Conservation (phyloP, 2,329 filamentous ascomycete genomes). For the Pseudopyricularia cyperi region DNA sequence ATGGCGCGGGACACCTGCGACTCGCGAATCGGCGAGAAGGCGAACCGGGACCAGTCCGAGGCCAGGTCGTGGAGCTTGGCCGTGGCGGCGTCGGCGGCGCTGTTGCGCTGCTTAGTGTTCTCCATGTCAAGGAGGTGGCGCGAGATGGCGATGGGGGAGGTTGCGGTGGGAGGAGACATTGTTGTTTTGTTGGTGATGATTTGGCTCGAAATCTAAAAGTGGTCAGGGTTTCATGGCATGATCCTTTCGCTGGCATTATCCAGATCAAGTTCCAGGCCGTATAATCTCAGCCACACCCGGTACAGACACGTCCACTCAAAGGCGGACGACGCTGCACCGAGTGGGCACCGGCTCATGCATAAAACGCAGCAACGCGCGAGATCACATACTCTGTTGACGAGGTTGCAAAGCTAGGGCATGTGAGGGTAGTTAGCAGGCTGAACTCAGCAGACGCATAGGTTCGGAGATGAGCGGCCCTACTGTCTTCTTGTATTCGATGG, state of each 20-base stretch:
- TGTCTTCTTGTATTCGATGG: neutral
- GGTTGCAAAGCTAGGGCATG: neutral
- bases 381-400: slow-evolving; percentile 1
- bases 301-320: neutral
- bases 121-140: slow-evolving; percentile 15
- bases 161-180: slow-evolving; percentile 67
- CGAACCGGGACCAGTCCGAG: slow-evolving; percentile 70
- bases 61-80: slow-evolving; percentile 30
- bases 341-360: slow-evolving; percentile 22
- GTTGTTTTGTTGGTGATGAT: slow-evolving; percentile 13
- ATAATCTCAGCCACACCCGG: slow-evolving; percentile 21
- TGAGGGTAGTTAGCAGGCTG: neutral
- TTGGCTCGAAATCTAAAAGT: neutral
- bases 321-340: slow-evolving; percentile 3
- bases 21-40: slow-evolving; percentile 79
- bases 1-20: slow-evolving; percentile 86
- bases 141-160: slow-evolving; percentile 17
- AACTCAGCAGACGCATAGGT: neutral
- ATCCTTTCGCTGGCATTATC: slow-evolving; percentile 71
- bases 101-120: slow-evolving; percentile 13
- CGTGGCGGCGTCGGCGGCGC: slow-evolving; percentile 8
- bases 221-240: slow-evolving; percentile 50
- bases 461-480: neutral
- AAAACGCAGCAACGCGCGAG: slow-evolving; percentile 9
- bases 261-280: slow-evolving; percentile 26